phyloP scores from a whole-genome alignment of 2,329 filamentous ascomycete genomes.

The Coniochaeta sp. region DNA sequence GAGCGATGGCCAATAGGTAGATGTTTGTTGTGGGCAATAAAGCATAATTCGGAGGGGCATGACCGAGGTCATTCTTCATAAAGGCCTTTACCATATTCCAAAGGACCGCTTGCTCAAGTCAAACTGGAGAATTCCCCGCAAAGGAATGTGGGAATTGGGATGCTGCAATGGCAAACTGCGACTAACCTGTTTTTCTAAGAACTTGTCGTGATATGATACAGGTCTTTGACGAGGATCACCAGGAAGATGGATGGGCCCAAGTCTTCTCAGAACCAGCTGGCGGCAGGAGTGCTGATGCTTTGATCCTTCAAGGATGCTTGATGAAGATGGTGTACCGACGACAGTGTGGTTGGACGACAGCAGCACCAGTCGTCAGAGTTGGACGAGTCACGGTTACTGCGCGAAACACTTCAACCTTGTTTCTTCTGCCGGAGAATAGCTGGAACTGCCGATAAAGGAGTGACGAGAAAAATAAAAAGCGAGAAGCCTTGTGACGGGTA shows the following conservation, averaged over 20 bases:
- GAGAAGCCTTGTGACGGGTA: conserved; percentile 4
- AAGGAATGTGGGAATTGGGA: neutral
- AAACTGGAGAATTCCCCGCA: neutral
- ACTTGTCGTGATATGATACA: conserved; percentile 1
- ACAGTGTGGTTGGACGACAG: neutral
- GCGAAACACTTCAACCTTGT: neutral
- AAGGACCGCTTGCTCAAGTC: neutral
- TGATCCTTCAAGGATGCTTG: conserved; percentile 20
- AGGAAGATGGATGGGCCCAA: conserved; percentile 8
- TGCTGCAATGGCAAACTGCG: neutral
- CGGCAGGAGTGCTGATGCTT: conserved; percentile 19
- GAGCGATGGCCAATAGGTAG: no score
- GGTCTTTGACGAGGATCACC: neutral
- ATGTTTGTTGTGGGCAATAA: neutral
- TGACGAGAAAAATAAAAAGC: conserved; percentile 9
- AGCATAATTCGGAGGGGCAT: no score
- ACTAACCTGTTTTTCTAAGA: neutral
- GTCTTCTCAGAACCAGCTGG: conserved; percentile 17
- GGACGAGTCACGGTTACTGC: neutral
- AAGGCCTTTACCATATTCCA: neutral
- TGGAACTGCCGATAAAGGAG: conserved; percentile 7
- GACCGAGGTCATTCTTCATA: neutral
- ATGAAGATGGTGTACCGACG: conserved; percentile 10
- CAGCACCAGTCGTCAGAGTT: neutral
- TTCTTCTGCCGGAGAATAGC: neutral